These are phyloP conservation scores for Silene noctiflora DNA, from an alignment of 179 eudicot species.

Conservation along the genomic window DNA sequence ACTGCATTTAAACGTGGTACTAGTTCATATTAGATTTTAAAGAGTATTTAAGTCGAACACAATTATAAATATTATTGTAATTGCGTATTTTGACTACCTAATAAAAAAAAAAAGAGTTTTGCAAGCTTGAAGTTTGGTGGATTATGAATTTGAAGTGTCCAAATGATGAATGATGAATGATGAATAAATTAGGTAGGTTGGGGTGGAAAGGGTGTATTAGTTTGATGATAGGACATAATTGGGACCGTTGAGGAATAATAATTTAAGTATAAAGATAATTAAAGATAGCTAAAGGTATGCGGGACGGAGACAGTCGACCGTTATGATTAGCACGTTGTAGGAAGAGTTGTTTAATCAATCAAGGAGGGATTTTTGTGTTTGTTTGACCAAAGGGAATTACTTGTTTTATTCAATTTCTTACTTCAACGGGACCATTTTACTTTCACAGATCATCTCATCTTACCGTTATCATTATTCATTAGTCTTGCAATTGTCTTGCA, in stretches of 20 bases:
- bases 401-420: neutral
- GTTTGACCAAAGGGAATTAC: neutral
- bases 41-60: no score
- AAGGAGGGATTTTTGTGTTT: no score
- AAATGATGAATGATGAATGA: neutral
- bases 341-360: neutral
- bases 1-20: no score
- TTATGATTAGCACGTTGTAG: slow-evolving; percentile 18
- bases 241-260: slow-evolving; percentile 8
- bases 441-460: no score
- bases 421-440: neutral
- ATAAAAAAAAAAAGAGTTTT: neutral
- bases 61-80: no score
- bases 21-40: no score
- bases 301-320: slow-evolving; percentile 5
- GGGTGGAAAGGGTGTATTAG: neutral
- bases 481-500: no score
- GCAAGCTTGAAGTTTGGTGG: neutral
- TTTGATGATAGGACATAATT: neutral
- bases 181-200: neutral
- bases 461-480: neutral
- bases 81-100: no score
- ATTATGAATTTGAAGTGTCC: neutral
- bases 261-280: neutral
- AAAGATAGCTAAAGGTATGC: neutral